Base-by-base conservation (phyloP, 75 land plant species). In the Cupressus sempervirens region DNA sequence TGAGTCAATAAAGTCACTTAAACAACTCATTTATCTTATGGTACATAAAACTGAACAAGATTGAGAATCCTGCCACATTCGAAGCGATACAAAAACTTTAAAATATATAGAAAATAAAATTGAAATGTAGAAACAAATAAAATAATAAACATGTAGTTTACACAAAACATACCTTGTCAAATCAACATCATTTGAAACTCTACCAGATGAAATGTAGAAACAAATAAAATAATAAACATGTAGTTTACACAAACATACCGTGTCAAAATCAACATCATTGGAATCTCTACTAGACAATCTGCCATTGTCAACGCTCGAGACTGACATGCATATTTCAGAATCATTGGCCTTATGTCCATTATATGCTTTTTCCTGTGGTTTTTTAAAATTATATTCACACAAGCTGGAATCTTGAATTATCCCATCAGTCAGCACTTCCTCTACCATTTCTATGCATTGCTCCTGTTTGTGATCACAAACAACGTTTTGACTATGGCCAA, bases 401-500 rank as follows among this genome's bases (percentile, higher is more conserved):
- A 79, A 26, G n/a, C 3, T 26, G 30, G 81, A 79, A 23, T 29
- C 50, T 26, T 46, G 12, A n/a, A 79, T 10, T 2, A 32, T 45
- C 26, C 81, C 50, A 45, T 79, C 40, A 79, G 81, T 26, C n/a
- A 79, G 13, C 29, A 79, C 14, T 45, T 38, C 81, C 79, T 40
- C 79, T 7, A 20, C 79, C 40, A 38, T 20, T 41, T 79, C 30
- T 79, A n/a, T 45, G 81, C 48, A 79, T 41, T 41, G 20, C 5
- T 77, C 80, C 10, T 77, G 46, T 77, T 41, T 77, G 50, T 41
- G 81, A 43, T n/a, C 13, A 10, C 81, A 79, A 79, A 79, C 81
- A 45, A 50, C 45, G 43, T 40, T 79, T 40, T 43, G 48, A 79
- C 81, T 79, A 43, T 43, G 10, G 43, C 9, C 29, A 26, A 43